Conservation (phyloP, 192 early-diverging fungal genomes). For the Coemansia reversa region DNA sequence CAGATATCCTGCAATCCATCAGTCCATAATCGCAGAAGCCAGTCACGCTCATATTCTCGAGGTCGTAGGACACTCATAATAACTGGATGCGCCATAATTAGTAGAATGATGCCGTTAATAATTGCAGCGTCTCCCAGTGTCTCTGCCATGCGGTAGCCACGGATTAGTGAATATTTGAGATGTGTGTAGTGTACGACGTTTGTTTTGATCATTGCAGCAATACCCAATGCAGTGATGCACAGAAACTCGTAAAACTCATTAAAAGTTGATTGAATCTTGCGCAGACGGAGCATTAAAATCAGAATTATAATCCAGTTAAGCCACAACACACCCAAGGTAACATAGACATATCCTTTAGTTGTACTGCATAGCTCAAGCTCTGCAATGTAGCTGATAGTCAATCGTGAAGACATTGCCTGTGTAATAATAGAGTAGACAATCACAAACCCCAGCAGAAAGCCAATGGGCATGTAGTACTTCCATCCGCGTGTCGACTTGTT, state of each 20-base stretch:
- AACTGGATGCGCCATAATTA: constrained; percentile 21
- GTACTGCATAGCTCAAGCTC: constrained; percentile 21
- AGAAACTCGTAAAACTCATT: constrained; percentile 27
- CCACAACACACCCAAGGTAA: constrained; percentile 20
- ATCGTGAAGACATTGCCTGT: not conserved
- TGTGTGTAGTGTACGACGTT: constrained; percentile 11
- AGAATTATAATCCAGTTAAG: constrained; percentile 20
- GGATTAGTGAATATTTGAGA: constrained; percentile 9
- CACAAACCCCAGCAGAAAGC: not conserved
- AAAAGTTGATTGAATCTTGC: constrained; percentile 25
- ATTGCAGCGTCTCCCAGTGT: constrained; percentile 14
- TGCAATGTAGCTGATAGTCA: constrained; percentile 2
- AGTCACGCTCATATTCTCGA: constrained; percentile 23
- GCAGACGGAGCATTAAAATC: constrained; percentile 15
- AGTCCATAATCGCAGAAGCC: constrained; percentile 10
- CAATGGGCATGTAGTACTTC: constrained; percentile 12
- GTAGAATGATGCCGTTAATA: constrained; percentile 16
- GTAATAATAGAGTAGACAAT: constrained; percentile 3
- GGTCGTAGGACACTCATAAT: constrained; percentile 12
- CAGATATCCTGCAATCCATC: constrained; percentile 19
- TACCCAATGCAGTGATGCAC: constrained; percentile 9
- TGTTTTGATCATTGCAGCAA: constrained; percentile 25
- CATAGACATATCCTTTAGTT: constrained; percentile 7
- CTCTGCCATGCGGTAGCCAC: constrained; percentile 6
- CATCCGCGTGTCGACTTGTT: constrained; percentile 12